phyloP scores from a whole-genome alignment of 1,139 yeast genomes.

The Yamadazyma jaroonii region DNA sequence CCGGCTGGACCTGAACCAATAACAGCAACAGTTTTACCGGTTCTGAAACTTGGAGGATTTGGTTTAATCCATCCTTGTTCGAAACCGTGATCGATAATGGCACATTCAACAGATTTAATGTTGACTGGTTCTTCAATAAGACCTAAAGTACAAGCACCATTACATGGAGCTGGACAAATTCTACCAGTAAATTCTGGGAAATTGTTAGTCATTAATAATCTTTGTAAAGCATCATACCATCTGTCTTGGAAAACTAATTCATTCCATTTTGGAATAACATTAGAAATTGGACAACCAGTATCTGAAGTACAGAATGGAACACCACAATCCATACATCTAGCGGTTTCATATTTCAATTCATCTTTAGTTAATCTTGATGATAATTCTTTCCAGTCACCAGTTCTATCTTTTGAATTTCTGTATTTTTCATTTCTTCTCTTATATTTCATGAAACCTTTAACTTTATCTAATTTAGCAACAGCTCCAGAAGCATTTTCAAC shows the following conservation, averaged over 20 bases:
- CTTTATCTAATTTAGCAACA: constrained; percentile 69
- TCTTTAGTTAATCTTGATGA: constrained; percentile 78
- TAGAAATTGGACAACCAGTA: constrained; percentile 97
- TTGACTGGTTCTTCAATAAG: constrained; percentile 95
- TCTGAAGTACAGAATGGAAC: constrained; percentile 98
- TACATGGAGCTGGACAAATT: constrained; percentile 99
- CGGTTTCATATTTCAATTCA: constrained; percentile 87
- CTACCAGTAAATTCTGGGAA: constrained; percentile 99
- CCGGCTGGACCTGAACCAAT: constrained; percentile 99
- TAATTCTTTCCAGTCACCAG: constrained; percentile 91
- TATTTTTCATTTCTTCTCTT: constrained; percentile 85
- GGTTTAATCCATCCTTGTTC: constrained; percentile 97
- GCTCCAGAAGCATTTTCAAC: constrained; percentile 62
- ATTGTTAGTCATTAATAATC: constrained; percentile 92
- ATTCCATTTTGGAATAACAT: constrained; percentile 97
- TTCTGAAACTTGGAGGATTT: constrained; percentile 70
- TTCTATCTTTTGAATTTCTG: constrained; percentile 72
- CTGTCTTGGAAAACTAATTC: constrained; percentile 93
- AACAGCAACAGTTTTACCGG: constrained; percentile 82
- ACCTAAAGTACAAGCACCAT: constrained; percentile 96
- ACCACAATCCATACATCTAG: constrained; percentile 99
- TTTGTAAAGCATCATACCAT: constrained; percentile 92
- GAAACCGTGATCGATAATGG: constrained; percentile 93
- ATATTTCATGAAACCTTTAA: constrained; percentile 91
- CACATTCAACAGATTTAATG: constrained; percentile 92